Base-by-base conservation (phyloP, 108 stramenopile species). In the Nannochloropsis gaditana region DNA sequence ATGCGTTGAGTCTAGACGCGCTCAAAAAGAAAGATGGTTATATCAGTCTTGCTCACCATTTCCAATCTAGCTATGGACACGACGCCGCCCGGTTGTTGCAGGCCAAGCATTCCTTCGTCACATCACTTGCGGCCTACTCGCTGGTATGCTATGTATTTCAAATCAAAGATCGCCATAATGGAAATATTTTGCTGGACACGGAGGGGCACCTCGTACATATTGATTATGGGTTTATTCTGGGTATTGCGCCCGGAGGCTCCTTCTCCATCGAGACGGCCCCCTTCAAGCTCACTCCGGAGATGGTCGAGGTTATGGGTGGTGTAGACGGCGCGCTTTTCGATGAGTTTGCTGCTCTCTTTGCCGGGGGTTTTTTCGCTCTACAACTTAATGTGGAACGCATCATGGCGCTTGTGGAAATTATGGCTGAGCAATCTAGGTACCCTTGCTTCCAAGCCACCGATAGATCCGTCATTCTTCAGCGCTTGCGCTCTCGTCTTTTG, bases 121-220 rank as follows among this genome's bases (percentile, higher is more conserved):
- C 79, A 50, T 91, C 90, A 43, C 90, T 99, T 44, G 97, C 99
- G 6, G 99, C 97, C 19, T 99, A 99, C 84, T 96, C 96, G 9
- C 89, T 99, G 9, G 93, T 97, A 83, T 98, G 95, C 79, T 97
- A 99, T 88, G 87, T 98, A 42, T 94, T 99, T 44, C 86, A 95
- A 87, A 95, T 99, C 92, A 99, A 99, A 90, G 99, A 99, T 89
- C 91, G 98, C 10, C 96, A 97, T 93, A 97, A 97, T 90, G 96
- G 96, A 11, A 98, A 99, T 90, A 87, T 99, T 80, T 90, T 99
- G 11, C 90, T 99, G 2, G 96, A 97, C 87, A 94, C 94, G 43
- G 93, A 94, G 42, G 99, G 97, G n/a, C 96, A 98, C 85, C 92
- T 99, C 21, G 93, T 98, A 85, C 99, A 99, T 91, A 98, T 99